Evolutionary conservation across 1,284 basidiomycete species (phyloP), one percentile per base, ranked within the genome.

Genomic region (Gymnopus androsaceus): DNA sequence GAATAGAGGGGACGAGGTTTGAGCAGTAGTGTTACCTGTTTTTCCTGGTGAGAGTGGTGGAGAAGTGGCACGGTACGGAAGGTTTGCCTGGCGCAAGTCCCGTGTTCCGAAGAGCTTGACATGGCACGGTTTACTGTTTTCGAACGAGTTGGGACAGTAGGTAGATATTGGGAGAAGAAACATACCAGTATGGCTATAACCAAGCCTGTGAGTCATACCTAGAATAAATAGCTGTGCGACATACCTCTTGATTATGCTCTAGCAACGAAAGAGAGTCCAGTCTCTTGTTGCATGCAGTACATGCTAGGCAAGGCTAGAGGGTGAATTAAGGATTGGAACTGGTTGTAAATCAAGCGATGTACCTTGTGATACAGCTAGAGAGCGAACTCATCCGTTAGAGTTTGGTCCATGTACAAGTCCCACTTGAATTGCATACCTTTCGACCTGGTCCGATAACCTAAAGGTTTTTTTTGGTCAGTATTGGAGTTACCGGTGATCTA

Each of bases 391-490:
- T 27, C 50, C 55, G 21, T 17, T n/a, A 36, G 19, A 27, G 51
- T 28, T 52, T 21, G 45, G 14, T 44, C 30, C n/a, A n/a, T n/a
- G n/a, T n/a, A 58, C 28, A 34, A 49, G 14, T 25, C 30, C 41
- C 7, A 42, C 41, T 54, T n/a, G 41, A 47, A 19, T 25, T 31
- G 52, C 78, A 63, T 67, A 89, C 89, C 82, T 87, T 91, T 67
- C 89, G 80, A 42, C 87, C 89, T 56, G 88, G 88, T 37, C 90
- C 89, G 80, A 92, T 85, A 54, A 82, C 82, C 88, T 90, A 66
- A 50, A 57, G 31, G 36, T 49, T 30, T 54, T 25, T 47, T 54
- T 49, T 37, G 54, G 17, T 38, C 25, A 31, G 49, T n/a, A 54
- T 40, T 8, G 6, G 34, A 17, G 34, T n/a, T 34, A 4, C 54